phyloP scores from a whole-genome alignment of 2,329 filamentous ascomycete genomes.

The Pseudopyrenochaeta lycopersici region DNA sequence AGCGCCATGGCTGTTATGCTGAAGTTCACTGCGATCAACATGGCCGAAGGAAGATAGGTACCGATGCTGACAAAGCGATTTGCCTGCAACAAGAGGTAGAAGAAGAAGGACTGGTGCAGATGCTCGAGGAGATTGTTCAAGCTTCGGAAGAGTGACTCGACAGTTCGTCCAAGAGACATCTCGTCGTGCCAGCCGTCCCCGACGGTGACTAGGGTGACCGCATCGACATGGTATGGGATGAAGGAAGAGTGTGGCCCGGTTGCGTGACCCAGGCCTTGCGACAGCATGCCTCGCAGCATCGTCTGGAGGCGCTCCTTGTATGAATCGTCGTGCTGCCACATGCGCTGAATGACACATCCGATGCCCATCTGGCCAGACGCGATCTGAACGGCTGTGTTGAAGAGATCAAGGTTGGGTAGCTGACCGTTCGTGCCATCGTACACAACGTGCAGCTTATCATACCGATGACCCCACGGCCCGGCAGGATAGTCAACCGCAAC shows the following conservation, averaged over 20 bases:
- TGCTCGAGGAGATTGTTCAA: conserved; percentile 97
- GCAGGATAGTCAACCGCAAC: conserved; percentile 90
- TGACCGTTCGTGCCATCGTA: conserved; percentile 98
- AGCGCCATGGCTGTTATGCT: conserved; percentile 93
- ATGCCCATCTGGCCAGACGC: conserved; percentile 93
- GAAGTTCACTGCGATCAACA: conserved; percentile 93
- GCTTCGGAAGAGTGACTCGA: conserved; percentile 91
- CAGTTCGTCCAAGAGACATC: conserved; percentile 88
- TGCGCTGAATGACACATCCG: conserved; percentile 81
- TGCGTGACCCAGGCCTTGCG: conserved; percentile 87
- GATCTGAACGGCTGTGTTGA: conserved; percentile 92
- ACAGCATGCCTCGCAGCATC: conserved; percentile 91
- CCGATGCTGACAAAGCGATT: conserved; percentile 97
- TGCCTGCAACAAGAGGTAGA: conserved; percentile 91
- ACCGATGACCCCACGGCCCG: conserved; percentile 74
- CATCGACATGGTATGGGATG: conserved; percentile 97
- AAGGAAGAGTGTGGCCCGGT: conserved; percentile 94
- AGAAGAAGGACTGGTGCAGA: conserved; percentile 98
- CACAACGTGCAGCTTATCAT: conserved; percentile 87
- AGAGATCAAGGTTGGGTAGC: conserved; percentile 91
- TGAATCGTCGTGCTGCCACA: conserved; percentile 78
- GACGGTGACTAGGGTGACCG: conserved; percentile 89
- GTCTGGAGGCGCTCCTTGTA: conserved; percentile 86
- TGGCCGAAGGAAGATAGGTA: conserved; percentile 96
- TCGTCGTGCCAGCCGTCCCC: conserved; percentile 97